Percentiles rank a stretch among this genome's conserved stretches.
Evolutionary conservation across 768 basidiomycete species (phyloP).

Genomic region (Strobilomyces dryophilus): DNA sequence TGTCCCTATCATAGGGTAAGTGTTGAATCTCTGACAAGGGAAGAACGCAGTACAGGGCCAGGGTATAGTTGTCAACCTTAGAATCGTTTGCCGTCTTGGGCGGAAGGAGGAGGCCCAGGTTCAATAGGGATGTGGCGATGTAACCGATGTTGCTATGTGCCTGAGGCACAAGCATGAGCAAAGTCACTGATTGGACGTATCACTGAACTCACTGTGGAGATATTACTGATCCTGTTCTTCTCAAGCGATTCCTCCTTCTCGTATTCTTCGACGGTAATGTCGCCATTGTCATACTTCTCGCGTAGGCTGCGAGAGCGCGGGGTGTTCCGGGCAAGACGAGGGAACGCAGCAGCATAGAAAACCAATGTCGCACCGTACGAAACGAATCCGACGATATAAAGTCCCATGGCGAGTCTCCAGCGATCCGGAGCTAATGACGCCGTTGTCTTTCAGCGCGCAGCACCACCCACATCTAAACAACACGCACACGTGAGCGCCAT

Average conservation of each 20-base stretch:
- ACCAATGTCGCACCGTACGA: constrained; percentile 78
- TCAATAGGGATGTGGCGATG: constrained; percentile 58
- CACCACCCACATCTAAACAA: background rate
- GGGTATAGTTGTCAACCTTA: constrained; percentile 68
- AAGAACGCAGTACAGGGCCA: constrained; percentile 60
- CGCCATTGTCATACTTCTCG: constrained; percentile 54
- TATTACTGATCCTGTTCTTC: constrained; percentile 87
- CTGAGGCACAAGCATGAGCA: constrained; percentile 31
- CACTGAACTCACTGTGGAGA: constrained; percentile 59
- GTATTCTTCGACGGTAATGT: constrained; percentile 58
- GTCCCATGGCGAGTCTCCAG: constrained; percentile 71
- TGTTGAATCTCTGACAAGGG: background rate
- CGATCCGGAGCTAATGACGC: constrained; percentile 48
- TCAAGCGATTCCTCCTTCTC: too few relatives aligned
- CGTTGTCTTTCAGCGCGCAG: background rate
- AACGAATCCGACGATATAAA: constrained; percentile 79
- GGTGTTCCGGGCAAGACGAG: constrained; percentile 78
- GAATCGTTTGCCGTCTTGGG: constrained; percentile 40
- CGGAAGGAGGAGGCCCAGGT: constrained; percentile 68
- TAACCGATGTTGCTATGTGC: constrained; percentile 77
- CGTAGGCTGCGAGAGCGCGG: constrained; percentile 52
- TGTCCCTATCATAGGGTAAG: constrained; percentile 42
- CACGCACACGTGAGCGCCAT: constrained; percentile 66
- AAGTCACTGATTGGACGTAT: background rate
- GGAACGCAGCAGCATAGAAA: constrained; percentile 76